These are phyloP conservation scores for Cladophialophora bantiana DNA, from an alignment of 2,329 filamentous ascomycete species.

Conservation along the genomic window DNA sequence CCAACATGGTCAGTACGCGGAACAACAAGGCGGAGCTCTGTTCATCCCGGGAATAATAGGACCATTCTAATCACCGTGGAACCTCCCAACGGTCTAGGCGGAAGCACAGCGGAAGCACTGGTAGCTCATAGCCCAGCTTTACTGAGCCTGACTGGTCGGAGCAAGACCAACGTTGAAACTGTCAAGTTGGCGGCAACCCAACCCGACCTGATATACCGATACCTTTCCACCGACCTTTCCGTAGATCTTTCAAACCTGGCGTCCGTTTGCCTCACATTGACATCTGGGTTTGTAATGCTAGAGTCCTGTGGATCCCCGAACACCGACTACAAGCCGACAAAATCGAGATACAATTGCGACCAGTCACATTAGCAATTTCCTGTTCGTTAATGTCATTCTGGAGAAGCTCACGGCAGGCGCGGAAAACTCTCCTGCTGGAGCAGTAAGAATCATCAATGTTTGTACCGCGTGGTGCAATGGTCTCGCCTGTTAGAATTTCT, in stretches of 20 bases:
- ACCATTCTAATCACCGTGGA: constrained; percentile 52
- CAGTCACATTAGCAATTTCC: constrained; percentile 50
- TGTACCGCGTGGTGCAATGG: constrained; percentile 39
- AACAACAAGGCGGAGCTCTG: no score
- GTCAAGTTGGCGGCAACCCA: constrained; percentile 41
- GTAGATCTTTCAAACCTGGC: constrained; percentile 47
- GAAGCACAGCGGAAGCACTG: constrained; percentile 46
- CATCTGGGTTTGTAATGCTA: constrained; percentile 55
- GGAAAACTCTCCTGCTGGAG: constrained; percentile 27
- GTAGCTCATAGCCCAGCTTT: constrained; percentile 45
- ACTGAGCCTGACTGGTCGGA: constrained; percentile 52
- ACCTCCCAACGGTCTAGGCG: constrained; percentile 49
- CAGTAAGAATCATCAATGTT: constrained; percentile 44
- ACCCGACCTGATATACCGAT: constrained; percentile 35
- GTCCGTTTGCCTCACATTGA: constrained; percentile 47
- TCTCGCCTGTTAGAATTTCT: constrained; percentile 47
- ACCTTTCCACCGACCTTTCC: constrained; percentile 44
- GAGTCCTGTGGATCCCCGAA: constrained; percentile 47
- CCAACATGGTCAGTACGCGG: no score
- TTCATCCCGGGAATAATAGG: constrained; percentile 33
- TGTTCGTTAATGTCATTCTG: constrained; percentile 51
- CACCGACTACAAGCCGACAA: constrained; percentile 41
- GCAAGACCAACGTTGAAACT: constrained; percentile 44
- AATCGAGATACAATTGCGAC: constrained; percentile 49
- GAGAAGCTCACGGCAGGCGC: constrained; percentile 45